Base-by-base conservation (phyloP, 108 stramenopile genomes). In the Skeletonema costatum region DNA sequence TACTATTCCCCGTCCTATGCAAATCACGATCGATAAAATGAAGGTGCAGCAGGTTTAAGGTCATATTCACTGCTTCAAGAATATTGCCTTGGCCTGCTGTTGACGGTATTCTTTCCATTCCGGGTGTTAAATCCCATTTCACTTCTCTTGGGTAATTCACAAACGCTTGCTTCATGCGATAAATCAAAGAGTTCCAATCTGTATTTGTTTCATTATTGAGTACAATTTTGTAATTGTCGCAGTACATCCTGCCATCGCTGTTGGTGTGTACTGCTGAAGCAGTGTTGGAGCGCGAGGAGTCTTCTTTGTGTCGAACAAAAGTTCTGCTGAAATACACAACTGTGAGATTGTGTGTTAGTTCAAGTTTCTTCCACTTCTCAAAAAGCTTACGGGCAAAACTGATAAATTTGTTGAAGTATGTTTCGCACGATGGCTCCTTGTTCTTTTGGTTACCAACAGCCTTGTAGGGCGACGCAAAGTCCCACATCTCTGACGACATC, bases 401-500 rank as follows among this genome's bases (percentile, higher is more conserved):
- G 30, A 96, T 90, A 78, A 92, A 96, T 60, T 89, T 86, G 53
- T 96, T 93, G 73, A 97, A 94, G 72, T 94, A 95, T 4, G 90
- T 82, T 68, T 93, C 88, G 74, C 91, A 94, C 30, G 86, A 63
- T 41, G 81, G 71, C 75, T 90, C 87, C n/a, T 79, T 62, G 21
- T 58, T 66, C 62, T 85, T 81, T 62, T 85, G 72, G 35, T 85
- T 73, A 16, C 71, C 74, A 25, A 73, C 64, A 16, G 46, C 56
- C 60, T 87, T 80, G 79, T 90, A 88, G 32, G 88, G 86, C 9
- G 91, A 91, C 4, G 94, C 73, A 75, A 93, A 97, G 36, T 99
- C 98, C 95, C 97, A 99, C 98, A 98, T 99, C 81, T 99, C 99
- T 10, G 79, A 78, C 17, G 89, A 88, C 60, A 99, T 88, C 75